phyloP scores from a whole-genome alignment of 352 stramenopile species.

The Globisporangium uncinulatum region DNA sequence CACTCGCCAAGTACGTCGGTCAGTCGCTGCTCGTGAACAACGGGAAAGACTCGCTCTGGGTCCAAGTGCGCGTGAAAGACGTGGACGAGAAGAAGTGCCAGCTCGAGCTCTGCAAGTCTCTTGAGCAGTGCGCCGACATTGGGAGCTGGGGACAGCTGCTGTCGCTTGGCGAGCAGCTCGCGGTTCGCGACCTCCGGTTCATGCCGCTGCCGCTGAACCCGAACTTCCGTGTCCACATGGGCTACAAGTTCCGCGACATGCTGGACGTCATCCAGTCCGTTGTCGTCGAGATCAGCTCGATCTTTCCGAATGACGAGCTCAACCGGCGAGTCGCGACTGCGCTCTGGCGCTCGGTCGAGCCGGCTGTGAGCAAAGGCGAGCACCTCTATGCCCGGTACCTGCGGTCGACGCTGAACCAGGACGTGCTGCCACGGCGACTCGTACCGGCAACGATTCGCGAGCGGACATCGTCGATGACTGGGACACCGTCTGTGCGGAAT shows the following conservation, averaged over 20 bases:
- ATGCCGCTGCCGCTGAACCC: conserved; percentile 44
- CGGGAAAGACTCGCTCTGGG: conserved; percentile 59
- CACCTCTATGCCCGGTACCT: conserved; percentile 75
- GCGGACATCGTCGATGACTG: conserved; percentile 12
- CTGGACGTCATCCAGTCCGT: conserved; percentile 53
- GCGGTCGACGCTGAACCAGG: conserved; percentile 53
- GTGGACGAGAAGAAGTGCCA: conserved; percentile 64
- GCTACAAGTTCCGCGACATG: conserved; percentile 49
- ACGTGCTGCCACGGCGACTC: conserved; percentile 12
- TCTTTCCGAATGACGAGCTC: conserved; percentile 63
- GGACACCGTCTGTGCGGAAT: conserved; percentile 18
- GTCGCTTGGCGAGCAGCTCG: conserved; percentile 40
- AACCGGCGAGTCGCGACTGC: conserved; percentile 45
- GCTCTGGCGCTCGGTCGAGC: conserved; percentile 53
- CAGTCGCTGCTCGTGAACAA: conserved; percentile 66
- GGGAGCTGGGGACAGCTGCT: conserved; percentile 37
- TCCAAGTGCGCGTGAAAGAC: conserved; percentile 49
- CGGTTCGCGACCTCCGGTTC: conserved; percentile 45
- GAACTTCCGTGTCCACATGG: conserved; percentile 63
- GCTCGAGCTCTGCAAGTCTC: conserved; percentile 49
- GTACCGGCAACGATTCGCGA: neutral
- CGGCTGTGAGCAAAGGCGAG: conserved; percentile 46
- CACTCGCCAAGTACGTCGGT: conserved; percentile 44
- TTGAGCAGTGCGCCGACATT: conserved; percentile 28
- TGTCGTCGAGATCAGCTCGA: conserved; percentile 68